Evolutionary conservation across 2,329 filamentous ascomycete genomes (phyloP), one percentile per base, ranked within the genome.

Genomic region (Mollisia scopiformis): DNA sequence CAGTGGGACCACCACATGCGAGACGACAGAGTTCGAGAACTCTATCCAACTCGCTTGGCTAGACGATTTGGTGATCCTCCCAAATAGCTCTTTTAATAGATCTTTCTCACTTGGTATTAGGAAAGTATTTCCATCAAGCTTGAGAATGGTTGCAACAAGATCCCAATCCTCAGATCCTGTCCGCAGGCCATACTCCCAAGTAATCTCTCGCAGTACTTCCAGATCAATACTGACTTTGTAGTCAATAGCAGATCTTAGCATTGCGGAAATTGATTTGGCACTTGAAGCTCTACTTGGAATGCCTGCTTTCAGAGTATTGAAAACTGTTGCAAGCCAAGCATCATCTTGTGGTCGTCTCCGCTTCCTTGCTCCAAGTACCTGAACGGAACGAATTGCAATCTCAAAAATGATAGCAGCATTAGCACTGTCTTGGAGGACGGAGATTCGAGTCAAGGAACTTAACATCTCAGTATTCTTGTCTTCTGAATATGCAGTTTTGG

Each of bases 321-420:
- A 82, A n/a, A 81, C 70, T 2, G 75, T 75, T 67, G 82, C 79
- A 53, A 84, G 67, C 80, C 81, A 84, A 14, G 75, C 72, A 39
- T 77, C 77, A 68, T 84, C 81, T 25, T 76, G 70, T 7, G 75
- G 75, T 63, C 79, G 76, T 64, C 79, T 75, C 37, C 76, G 72
- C 52, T 80, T 78, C 49, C 78, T 78, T 11, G 76, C 75, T 58
- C 77, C 74, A 58, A 77, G 73, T 19, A 77, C 55, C n/a, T 70
- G 77, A 16, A 81, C 73, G 35, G 77, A 78, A 35, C 78, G 75
- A 25, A 78, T 75, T 3, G 79, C 78, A 59, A 80, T 75, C 55
- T 80, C 76, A 54, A 82, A 78, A 6, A 82, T 69, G 8, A 77
- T 69, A 0, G 79, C 76, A 72, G 73, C 57, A 76, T 79, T 74